A percentile compares a stretch with the other conserved stretches of the same genome.
These are phyloP conservation scores for Pythium coloratum DNA, from an alignment of 352 stramenopile species.

Conservation along the genomic window DNA sequence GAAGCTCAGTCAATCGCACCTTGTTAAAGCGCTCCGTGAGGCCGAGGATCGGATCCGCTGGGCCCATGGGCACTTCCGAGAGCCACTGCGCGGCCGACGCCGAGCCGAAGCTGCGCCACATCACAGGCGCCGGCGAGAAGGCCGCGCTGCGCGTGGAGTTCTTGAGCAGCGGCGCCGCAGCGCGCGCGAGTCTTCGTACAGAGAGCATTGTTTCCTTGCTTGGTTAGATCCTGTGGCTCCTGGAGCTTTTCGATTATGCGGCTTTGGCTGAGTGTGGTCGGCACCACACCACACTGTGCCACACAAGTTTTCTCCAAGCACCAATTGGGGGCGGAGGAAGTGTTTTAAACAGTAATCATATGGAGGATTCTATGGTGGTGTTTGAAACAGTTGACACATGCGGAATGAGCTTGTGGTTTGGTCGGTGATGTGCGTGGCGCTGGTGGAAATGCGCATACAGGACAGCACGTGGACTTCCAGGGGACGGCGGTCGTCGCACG, in stretches of 20 bases:
- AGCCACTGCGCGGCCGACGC: constrained; percentile 62
- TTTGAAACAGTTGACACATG: constrained; percentile 7
- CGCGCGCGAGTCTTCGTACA: constrained; percentile 21
- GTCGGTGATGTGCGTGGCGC: neutral
- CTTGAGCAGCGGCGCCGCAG: constrained; percentile 21
- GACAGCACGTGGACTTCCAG: neutral
- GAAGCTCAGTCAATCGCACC: constrained; percentile 28
- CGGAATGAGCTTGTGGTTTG: constrained; percentile 20
- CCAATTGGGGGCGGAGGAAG: neutral
- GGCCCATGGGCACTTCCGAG: constrained; percentile 91
- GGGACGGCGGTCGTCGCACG: neutral
- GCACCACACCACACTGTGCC: constrained; percentile 4
- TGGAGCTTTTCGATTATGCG: neutral
- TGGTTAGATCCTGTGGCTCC: constrained; percentile 8
- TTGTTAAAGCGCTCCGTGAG: constrained; percentile 93
- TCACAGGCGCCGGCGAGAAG: constrained; percentile 14
- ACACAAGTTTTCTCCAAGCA: constrained; percentile 16
- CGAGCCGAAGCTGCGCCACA: constrained; percentile 47
- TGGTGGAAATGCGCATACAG: constrained; percentile 19
- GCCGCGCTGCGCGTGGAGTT: constrained; percentile 26
- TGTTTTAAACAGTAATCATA: constrained; percentile 20
- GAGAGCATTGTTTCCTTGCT: constrained; percentile 16
- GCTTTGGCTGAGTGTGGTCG: neutral
- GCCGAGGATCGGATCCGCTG: constrained; percentile 96
- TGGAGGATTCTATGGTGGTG: neutral